Evolutionary conservation across 164 flowering plant genomes (phyloP), one percentile per base, ranked within the genome.

Genomic region (Kalanchoe fedtschenkoi): DNA sequence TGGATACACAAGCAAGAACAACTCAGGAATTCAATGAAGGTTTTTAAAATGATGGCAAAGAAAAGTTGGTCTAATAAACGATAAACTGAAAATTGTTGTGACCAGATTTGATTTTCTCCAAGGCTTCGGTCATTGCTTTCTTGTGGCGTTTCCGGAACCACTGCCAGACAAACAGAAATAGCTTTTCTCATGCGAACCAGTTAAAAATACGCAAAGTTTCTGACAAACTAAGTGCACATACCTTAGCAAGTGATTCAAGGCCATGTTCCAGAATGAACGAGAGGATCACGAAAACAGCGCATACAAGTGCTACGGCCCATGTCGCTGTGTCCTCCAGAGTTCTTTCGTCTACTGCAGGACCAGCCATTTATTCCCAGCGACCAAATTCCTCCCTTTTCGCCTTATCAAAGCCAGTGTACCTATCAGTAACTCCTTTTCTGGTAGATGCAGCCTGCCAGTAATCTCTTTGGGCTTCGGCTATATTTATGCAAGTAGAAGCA

Each of bases 231-330:
- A 3, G 24, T 14, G 38, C 28, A 24, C 29, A 24, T 65, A 83
- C 89, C 83, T 79, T 80, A 28, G 58, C 83, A 55, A 84, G 79
- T 33, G 72, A 63, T 34, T 81, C 76, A 35, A 86, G 81, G 22
- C 76, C 78, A 64, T 77, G 81, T 59, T 87, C 93, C 0, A 87
- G 74, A 3, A 75, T 0, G 2, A 84, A 28, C 6, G 93, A 87
- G 9, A 87, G 42, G 58, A 87, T 46, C 16, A 87, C 72, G 33
- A 87, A 76, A 0, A 72, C 75, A 0, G 86, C 86, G 62, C 86
- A 84, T 8, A 84, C 86, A 33, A 41, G 38, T 0, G 93, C 88
- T 2, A 87, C 82, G 10, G 93, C 88, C 89, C 89, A 87, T n/a
- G 89, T 84, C 0, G 93, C 78, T 0, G 88, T 84, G 42, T 78